These are phyloP conservation scores for Pulveroboletus sp. DNA, from an alignment of 768 basidiomycete genomes.

Conservation along the genomic window DNA sequence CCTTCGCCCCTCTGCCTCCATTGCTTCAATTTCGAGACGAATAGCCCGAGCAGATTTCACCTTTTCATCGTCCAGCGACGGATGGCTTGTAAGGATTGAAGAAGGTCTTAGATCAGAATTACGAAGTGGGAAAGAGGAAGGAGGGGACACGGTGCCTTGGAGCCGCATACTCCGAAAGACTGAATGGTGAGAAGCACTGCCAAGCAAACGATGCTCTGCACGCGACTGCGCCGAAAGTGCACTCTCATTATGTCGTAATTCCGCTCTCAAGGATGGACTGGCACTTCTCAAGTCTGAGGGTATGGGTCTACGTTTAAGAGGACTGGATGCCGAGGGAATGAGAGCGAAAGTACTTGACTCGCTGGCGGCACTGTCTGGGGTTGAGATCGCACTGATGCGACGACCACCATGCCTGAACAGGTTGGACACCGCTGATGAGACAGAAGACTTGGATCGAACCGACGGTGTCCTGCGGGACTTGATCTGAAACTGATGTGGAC, in stretches of 20 bases:
- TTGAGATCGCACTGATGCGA: conserved; percentile 31
- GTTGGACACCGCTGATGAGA: conserved; percentile 46
- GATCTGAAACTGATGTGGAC: conserved; percentile 26
- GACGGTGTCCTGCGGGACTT: conserved; percentile 46
- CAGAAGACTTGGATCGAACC: conserved; percentile 47
- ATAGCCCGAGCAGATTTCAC: conserved; percentile 60
- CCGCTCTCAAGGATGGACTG: conserved; percentile 19
- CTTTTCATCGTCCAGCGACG: conserved; percentile 50
- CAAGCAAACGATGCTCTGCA: conserved; percentile 20
- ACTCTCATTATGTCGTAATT: conserved; percentile 38
- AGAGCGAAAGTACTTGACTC: conserved; percentile 40
- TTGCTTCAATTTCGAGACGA: conserved; percentile 56
- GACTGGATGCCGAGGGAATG: conserved; percentile 27
- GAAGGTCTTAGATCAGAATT: conserved; percentile 35
- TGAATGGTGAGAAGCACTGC: conserved; percentile 36
- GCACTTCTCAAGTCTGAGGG: conserved; percentile 38
- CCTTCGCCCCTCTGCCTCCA: conserved; percentile 67
- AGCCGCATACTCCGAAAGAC: conserved; percentile 42
- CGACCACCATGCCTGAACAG: conserved; percentile 46
- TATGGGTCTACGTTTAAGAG: conserved; percentile 42
- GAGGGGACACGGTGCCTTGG: conserved; percentile 43
- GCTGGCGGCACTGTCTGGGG: conserved; percentile 38
- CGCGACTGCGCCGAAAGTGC: conserved; percentile 42
- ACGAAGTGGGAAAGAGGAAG: conserved; percentile 46
- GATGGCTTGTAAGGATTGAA: conserved; percentile 29